Conservation (phyloP, 2,329 filamentous ascomycete species). For the Sporothrix dimorphospora region DNA sequence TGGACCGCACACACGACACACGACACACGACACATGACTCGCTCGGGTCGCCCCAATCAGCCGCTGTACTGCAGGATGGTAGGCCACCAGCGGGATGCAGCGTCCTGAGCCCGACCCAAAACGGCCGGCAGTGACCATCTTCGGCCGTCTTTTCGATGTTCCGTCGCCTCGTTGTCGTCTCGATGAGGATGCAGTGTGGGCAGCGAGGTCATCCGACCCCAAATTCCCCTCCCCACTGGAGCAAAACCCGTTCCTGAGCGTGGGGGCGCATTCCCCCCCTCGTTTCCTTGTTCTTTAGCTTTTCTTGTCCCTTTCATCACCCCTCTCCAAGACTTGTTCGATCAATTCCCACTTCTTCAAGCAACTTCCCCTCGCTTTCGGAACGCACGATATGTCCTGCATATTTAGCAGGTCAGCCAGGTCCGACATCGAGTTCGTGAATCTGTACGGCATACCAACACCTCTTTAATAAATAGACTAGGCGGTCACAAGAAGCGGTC, state of each 20-base stretch:
- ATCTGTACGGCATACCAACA: background rate
- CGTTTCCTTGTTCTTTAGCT: background rate
- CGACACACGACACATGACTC: background rate
- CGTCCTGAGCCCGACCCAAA: background rate
- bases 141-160: background rate
- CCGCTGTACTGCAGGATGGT: background rate
- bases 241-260: slow-evolving; percentile 10
- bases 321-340: background rate
- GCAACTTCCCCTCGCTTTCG: background rate
- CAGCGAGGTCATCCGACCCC: slow-evolving; percentile 2
- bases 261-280: slow-evolving; percentile 1
- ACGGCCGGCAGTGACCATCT: background rate
- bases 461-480: background rate
- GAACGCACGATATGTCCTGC: background rate
- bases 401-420: background rate
- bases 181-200: background rate
- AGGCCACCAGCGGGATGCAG: background rate
- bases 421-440: background rate
- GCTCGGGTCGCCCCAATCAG: background rate
- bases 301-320: background rate
- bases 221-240: background rate
- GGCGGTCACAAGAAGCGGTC: background rate
- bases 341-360: background rate
- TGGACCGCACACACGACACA: background rate
- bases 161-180: background rate